phyloP scores from a whole-genome alignment of 2,329 filamentous ascomycete genomes.

The Diaporthe ilicicola region DNA sequence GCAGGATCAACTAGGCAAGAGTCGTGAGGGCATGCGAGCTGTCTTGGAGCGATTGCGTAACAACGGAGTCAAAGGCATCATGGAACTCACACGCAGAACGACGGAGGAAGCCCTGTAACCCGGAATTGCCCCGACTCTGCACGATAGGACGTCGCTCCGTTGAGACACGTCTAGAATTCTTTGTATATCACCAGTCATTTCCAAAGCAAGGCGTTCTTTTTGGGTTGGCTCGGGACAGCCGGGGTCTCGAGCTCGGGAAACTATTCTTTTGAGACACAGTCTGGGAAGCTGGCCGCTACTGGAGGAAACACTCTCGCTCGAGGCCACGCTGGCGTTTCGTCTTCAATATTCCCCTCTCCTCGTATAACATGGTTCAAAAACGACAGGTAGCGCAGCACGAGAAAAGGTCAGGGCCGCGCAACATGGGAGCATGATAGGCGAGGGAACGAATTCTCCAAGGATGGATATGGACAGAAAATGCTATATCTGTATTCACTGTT shows the following conservation, averaged over 20 bases:
- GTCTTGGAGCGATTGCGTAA: conserved; percentile 76
- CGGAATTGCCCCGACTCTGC: neutral
- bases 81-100: conserved; percentile 61
- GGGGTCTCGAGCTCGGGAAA: conserved; percentile 14
- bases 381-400: neutral
- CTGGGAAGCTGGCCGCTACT: neutral
- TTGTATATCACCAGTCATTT: conserved; percentile 23
- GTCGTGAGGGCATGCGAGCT: conserved; percentile 83
- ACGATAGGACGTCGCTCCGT: neutral
- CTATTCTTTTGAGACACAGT: neutral
- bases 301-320: conserved; percentile 16
- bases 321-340: neutral
- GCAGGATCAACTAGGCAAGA: conserved; percentile 80
- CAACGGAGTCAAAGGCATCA: conserved; percentile 65
- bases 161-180: neutral
- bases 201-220: conserved; percentile 31
- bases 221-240: conserved; percentile 6
- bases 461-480: neutral
- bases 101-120: conserved; percentile 41
- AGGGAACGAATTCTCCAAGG: neutral
- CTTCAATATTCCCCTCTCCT: conserved; percentile 22
- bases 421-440: neutral
- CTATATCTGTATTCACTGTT: neutral
- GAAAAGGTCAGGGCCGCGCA: neutral
- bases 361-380: conserved; percentile 23